phyloP scores from a whole-genome alignment of 78 protist genomes.

The Dictyostelium firmibasis region DNA sequence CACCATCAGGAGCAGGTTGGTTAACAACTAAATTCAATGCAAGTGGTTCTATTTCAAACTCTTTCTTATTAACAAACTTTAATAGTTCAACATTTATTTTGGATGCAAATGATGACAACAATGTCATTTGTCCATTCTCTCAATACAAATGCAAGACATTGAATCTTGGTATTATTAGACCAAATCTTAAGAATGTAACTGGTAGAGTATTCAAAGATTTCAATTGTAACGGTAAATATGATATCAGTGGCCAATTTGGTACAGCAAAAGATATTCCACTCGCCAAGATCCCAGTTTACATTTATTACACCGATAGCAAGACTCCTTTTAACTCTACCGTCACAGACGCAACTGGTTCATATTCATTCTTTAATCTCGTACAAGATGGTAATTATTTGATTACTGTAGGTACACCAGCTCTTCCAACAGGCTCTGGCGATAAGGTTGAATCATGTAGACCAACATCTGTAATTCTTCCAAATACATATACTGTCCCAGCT shows the following conservation, averaged over 20 bases:
- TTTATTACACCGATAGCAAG: background rate
- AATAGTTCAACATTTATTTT: background rate
- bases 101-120: background rate
- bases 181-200: background rate
- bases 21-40: constrained; percentile 9
- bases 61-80: background rate
- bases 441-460: constrained; percentile 19
- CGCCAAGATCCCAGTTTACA: constrained; percentile 12
- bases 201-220: constrained; percentile 52
- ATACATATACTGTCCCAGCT: background rate
- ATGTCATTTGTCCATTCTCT: constrained; percentile 17
- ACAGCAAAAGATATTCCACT: constrained; percentile 38
- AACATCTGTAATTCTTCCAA: background rate
- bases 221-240: constrained; percentile 55
- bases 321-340: constrained; percentile 23
- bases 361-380: constrained; percentile 5
- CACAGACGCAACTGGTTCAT: constrained; percentile 8
- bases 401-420: constrained; percentile 28
- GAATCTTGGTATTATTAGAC: constrained; percentile 48
- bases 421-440: background rate
- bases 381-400: constrained; percentile 29
- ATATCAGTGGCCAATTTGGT: background rate
- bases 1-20: background rate
- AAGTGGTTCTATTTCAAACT: background rate
- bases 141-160: background rate